Percentiles rank a stretch among this genome's conserved stretches.
Evolutionary conservation across 225 moss, liverwort and hornwort genomes (phyloP).

Genomic region (Straminergon stramineum): DNA sequence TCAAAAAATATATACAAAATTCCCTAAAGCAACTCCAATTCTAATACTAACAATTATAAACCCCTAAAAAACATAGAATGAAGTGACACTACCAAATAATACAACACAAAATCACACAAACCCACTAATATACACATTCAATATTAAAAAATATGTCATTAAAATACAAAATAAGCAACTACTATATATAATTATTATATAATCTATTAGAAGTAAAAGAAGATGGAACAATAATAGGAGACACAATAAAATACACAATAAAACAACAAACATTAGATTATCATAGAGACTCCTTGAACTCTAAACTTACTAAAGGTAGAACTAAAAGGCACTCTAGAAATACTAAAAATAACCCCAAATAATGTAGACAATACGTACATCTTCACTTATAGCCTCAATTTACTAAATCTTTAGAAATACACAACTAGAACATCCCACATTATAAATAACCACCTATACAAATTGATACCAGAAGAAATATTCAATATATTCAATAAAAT

Average conservation of each 20-base stretch:
- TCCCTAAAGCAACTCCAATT: fast-evolving
- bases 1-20: not conserved
- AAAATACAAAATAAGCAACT: not conserved
- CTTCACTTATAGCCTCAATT: not conserved
- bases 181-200: fast-evolving
- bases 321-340: fast-evolving
- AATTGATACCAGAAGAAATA: not conserved
- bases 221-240: not conserved
- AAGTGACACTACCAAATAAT: not conserved
- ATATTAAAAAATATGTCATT: not conserved
- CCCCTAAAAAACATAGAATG: not conserved
- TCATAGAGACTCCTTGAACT: not conserved
- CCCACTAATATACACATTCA: fast-evolving
- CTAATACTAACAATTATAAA: not conserved
- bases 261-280: not conserved
- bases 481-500: not conserved
- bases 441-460: not conserved
- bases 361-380: not conserved
- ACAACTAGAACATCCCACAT: not conserved
- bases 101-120: not conserved
- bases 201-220: fast-evolving
- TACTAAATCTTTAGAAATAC: too few species aligned
- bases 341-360: not conserved
- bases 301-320: fast-evolving
- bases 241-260: not conserved